phyloP scores from a whole-genome alignment of 2,329 filamentous ascomycete species.

The Apiospora koreana region DNA sequence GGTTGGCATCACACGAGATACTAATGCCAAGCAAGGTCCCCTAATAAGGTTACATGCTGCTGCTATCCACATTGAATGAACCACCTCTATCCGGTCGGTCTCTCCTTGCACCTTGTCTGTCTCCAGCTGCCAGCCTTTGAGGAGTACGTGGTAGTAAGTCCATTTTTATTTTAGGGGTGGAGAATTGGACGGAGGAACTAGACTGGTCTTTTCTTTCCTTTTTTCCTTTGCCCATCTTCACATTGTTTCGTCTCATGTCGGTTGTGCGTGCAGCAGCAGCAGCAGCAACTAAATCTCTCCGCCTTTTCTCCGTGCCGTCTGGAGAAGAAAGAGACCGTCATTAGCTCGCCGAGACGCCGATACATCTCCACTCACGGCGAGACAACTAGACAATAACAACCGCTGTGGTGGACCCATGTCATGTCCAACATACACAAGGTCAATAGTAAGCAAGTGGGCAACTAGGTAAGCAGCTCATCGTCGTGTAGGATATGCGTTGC shows the following conservation, averaged over 20 bases:
- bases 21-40: neutral
- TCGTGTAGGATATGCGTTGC: neutral
- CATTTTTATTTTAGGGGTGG: neutral
- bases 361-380: neutral
- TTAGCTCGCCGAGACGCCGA: neutral
- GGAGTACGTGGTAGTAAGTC: neutral
- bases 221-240: neutral
- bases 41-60: conserved; percentile 1
- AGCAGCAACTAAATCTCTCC: neutral
- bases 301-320: neutral
- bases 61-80: too few relatives aligned
- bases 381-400: neutral
- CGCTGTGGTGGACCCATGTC: neutral
- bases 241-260: neutral
- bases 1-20: neutral
- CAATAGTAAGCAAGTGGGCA: neutral
- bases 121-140: too few relatives aligned
- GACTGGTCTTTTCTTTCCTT: neutral
- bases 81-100: too few relatives aligned
- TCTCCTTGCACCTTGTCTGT: too few relatives aligned
- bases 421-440: neutral
- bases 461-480: neutral
- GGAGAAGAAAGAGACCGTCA: neutral
- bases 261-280: neutral
- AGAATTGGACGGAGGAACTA: neutral